Evolutionary conservation across 2,329 filamentous ascomycete species (phyloP).

Genomic region (Helminthosporium solani): DNA sequence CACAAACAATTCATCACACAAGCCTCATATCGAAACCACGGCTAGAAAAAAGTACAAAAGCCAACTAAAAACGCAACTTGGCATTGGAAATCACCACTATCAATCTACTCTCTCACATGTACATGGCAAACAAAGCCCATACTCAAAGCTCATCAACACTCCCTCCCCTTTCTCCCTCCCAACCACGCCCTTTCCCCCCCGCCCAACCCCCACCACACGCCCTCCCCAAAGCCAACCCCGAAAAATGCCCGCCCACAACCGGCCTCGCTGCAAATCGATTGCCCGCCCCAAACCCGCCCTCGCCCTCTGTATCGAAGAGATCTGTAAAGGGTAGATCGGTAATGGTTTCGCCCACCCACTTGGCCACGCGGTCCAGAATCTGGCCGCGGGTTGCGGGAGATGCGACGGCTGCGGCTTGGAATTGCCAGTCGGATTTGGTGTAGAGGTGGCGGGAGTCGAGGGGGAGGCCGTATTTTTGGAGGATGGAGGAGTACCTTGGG

Average conservation of each 20-base stretch:
- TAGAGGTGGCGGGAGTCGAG: slow-evolving; percentile 81
- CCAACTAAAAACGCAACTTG: too few species aligned
- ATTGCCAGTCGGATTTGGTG: slow-evolving; percentile 89
- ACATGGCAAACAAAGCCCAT: too few species aligned
- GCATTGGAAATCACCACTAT: too few species aligned
- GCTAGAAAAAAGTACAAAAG: too few species aligned
- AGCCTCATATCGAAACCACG: too few species aligned
- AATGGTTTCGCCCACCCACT: slow-evolving; percentile 80
- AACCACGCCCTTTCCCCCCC: slow-evolving; percentile 3
- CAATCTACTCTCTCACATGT: too few species aligned
- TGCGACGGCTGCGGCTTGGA: slow-evolving; percentile 80
- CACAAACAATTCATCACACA: too few species aligned
- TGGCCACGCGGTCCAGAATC: slow-evolving; percentile 72
- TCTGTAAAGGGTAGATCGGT: slow-evolving; percentile 78
- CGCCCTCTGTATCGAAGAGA: slow-evolving; percentile 76
- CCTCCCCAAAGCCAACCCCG: slow-evolving; percentile 76
- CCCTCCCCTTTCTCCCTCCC: slow-evolving; percentile 5
- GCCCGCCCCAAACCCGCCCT: slow-evolving; percentile 71
- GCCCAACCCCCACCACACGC: slow-evolving; percentile 64
- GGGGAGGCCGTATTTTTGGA: slow-evolving; percentile 79
- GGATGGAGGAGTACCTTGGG: slow-evolving; percentile 64
- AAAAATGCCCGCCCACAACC: slow-evolving; percentile 83
- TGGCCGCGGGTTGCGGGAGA: slow-evolving; percentile 66
- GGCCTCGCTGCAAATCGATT: slow-evolving; percentile 76
- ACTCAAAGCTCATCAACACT: too few species aligned